Conservation (phyloP, 495 filamentous ascomycete genomes). For the Penicillium robsamsonii region DNA sequence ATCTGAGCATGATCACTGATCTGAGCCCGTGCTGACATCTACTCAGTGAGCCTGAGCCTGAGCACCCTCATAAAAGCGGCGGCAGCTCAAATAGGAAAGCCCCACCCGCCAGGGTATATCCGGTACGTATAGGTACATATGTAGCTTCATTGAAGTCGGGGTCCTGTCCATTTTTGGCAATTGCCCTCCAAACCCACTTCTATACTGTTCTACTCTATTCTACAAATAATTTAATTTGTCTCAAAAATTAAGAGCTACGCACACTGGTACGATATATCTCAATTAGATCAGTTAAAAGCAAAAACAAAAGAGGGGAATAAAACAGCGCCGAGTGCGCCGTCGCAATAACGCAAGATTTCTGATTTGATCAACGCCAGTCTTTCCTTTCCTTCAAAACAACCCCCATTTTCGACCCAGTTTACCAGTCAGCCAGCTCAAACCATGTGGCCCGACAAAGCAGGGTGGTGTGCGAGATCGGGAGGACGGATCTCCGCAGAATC, state of each 20-base stretch:
- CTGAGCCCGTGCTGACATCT: no score
- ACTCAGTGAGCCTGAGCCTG: no score
- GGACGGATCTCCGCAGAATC: slow-evolving; percentile 24
- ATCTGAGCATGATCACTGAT: no score
- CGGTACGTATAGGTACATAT: no score
- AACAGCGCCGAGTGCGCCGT: slow-evolving; percentile 4
- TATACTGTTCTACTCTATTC: neutral
- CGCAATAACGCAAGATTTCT: slow-evolving; percentile 10
- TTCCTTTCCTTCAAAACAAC: neutral
- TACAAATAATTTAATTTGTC: neutral
- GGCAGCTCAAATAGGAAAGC: no score
- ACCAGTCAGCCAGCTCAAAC: slow-evolving; percentile 6
- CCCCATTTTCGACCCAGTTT: neutral
- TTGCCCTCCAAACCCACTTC: neutral
- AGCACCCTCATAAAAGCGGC: no score
- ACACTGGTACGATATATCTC: neutral
- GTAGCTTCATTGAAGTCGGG: slow-evolving; percentile 1
- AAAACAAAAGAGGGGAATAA: slow-evolving; percentile 4
- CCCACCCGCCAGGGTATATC: no score
- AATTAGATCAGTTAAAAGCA: neutral
- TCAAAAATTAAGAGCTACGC: neutral
- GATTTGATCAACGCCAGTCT: neutral
- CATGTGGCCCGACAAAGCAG: slow-evolving; percentile 35
- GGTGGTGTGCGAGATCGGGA: slow-evolving; percentile 49
- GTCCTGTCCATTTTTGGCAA: neutral